Evolutionary conservation across 352 stramenopile species (phyloP).

Genomic region (Phytopythium mirpurense): DNA sequence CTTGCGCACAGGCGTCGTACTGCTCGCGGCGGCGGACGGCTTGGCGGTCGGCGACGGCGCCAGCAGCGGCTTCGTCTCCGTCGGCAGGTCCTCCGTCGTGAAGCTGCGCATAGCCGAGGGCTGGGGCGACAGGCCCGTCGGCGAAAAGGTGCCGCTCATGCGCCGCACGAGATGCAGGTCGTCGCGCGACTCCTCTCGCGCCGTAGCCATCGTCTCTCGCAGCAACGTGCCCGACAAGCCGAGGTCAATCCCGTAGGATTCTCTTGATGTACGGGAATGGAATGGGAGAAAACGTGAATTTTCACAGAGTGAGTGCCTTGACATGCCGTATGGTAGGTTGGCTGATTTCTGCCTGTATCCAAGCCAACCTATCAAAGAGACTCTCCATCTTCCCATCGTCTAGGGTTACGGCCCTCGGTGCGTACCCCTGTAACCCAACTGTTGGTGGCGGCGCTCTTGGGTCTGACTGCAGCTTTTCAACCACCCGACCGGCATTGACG

Average conservation of each 20-base stretch:
- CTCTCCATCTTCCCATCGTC: slow-evolving; percentile 3
- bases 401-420: neutral
- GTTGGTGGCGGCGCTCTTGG: slow-evolving; percentile 1
- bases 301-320: no score
- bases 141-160: slow-evolving; percentile 43
- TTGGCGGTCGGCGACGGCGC: slow-evolving; percentile 12
- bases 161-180: slow-evolving; percentile 40
- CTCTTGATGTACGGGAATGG: neutral
- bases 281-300: neutral
- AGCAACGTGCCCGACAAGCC: no score
- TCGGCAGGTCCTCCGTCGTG: slow-evolving; percentile 72
- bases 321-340: slow-evolving; percentile 1
- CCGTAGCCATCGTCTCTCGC: neutral
- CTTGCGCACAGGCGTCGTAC: slow-evolving; percentile 18
- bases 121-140: slow-evolving; percentile 14
- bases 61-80: slow-evolving; percentile 41
- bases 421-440: neutral
- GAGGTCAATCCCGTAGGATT: no score
- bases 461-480: no score
- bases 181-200: slow-evolving; percentile 35
- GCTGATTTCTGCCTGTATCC: neutral
- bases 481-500: no score
- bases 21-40: neutral
- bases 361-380: neutral
- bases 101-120: slow-evolving; percentile 50